A percentile compares a stretch with the other conserved stretches of the same genome.
Conservation (phyloP, 2,329 filamentous ascomycete species). For the Alternaria arbusti region DNA sequence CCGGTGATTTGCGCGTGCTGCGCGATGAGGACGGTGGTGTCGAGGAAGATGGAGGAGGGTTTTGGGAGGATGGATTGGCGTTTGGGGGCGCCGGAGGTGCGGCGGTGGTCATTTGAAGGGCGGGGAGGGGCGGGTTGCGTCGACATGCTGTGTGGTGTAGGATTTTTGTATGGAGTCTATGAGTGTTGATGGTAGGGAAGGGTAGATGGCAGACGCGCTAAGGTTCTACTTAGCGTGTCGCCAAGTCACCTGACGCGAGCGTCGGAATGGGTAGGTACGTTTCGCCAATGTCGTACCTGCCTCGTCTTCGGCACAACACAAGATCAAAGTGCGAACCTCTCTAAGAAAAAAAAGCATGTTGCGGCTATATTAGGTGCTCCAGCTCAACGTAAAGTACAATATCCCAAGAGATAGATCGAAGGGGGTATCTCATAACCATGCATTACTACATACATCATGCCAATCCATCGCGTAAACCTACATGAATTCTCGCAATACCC, state of each 20-base stretch:
- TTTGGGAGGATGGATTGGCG: constrained; percentile 47
- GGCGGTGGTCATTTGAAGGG: constrained; percentile 31
- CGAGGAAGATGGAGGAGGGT: constrained; percentile 49
- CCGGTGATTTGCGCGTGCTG: constrained; percentile 65
- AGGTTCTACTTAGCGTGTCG: constrained; percentile 10
- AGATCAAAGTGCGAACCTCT: not conserved
- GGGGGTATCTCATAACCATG: constrained; percentile 14
- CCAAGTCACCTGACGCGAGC: constrained; percentile 7
- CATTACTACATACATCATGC: constrained; percentile 10
- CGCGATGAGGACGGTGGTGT: constrained; percentile 56
- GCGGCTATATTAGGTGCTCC: not conserved
- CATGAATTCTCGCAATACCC: not conserved
- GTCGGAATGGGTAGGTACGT: not conserved
- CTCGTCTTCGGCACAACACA: not conserved
- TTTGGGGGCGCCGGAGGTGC: constrained; percentile 42
- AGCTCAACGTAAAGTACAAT: not conserved
- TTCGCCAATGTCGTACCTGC: not conserved
- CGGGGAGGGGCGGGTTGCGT: constrained; percentile 26
- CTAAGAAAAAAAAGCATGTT: not conserved
- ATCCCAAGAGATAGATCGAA: not conserved
- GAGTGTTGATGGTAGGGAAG: not conserved
- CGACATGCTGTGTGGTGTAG: constrained; percentile 21
- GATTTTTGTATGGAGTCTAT: not conserved
- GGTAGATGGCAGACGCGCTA: constrained; percentile 3
- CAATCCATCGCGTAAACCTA: constrained; percentile 4